Evolutionary conservation across 345 rosid genomes (phyloP), one percentile per base, ranked within the genome.

Genomic region (Camelina neglecta): DNA sequence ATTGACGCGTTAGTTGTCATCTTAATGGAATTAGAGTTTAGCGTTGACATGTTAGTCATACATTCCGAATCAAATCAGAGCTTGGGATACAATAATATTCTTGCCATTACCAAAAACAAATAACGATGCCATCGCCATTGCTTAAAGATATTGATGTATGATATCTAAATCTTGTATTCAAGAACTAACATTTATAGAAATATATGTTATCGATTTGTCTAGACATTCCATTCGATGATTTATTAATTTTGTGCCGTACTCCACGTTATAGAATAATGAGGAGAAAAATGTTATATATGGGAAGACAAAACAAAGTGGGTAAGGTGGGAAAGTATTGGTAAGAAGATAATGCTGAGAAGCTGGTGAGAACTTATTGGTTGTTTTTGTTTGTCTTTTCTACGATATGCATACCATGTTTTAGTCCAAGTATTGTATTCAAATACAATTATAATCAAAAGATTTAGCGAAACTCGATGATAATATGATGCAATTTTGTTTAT

Each of bases 261-360:
- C 60, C 60, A 59, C 54, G 53, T 38, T 60, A 68, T 4, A 20
- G 69, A 44, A 61, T 55, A 61, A 21, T 12, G 48, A 23, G 2
- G 8, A 15, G 31, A 33, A 33, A 69, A 45, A 6, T 24, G 76
- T 10, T 23, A 48, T 2, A 71, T 18, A 26, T 10, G n/a, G 60
- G 53, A 48, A 57, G 76, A 72, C 81, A 72, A 72, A 77, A 65
- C 67, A 60, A 65, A 77, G 76, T 77, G 67, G 81, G 81, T 48
- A 77, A 77, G 62, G 67, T 71, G 73, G 67, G 3, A 38, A 76
- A 41, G 59, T 61, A 69, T 71, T 76, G 62, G 67, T 65, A 50
- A 77, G 56, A 58, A 71, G 49, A 58, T 45, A 64, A 29, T 75
- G 60, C 23, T 18, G 11, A 53, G 70, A 71, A 62, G 64, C 42